Base-by-base conservation (phyloP, 768 basidiomycete genomes). In the Leccinum subtestaceum region DNA sequence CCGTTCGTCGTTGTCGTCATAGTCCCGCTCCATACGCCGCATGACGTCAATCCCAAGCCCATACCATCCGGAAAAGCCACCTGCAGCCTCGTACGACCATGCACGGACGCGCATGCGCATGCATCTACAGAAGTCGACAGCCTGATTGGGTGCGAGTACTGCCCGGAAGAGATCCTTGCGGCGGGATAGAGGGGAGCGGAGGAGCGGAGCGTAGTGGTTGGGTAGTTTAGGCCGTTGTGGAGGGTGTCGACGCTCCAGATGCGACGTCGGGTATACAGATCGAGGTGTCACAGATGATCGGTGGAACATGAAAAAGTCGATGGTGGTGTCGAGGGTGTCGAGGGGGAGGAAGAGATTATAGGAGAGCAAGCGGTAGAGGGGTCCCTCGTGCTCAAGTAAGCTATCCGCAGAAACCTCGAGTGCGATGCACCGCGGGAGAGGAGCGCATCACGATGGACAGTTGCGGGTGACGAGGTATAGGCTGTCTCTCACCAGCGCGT, bases 21-120 rank as follows among this genome's bases (percentile, higher is more conserved):
- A 4, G 6, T 29, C 7, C 29, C 29, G 27, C 21, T 58, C 27
- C 40, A 34, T 32, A 17, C 47, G 17, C n/a, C 27, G 56, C 40
- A 54, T 34, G 55, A 53, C 25, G 21, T 56, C 69, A 12, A 60
- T 23, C 17, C 68, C 63, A 32, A 71, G 60, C 23, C 70, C 70
- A 23, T 59, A 61, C 70, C 70, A 72, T 4, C 70, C 70, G 53
- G 57, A 72, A 64, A 71, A 71, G 50, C 68, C 70, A 4, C 66
- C 63, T 1, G 70, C 64, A 0, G 70, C 66, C 53, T 71, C 70
- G 56, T 71, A 71, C 12, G 70, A 60, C 17, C 64, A 9, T 29
- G 59, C 23, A 57, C 19, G 4, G 62, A 57, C 8, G 58, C 10
- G 19, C 32, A 50, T 10, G 40, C n/a, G 11, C 43, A 11, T 5